Evolutionary conservation across 768 basidiomycete genomes (phyloP).

Genomic region (Stropharia rugosoannulata): DNA sequence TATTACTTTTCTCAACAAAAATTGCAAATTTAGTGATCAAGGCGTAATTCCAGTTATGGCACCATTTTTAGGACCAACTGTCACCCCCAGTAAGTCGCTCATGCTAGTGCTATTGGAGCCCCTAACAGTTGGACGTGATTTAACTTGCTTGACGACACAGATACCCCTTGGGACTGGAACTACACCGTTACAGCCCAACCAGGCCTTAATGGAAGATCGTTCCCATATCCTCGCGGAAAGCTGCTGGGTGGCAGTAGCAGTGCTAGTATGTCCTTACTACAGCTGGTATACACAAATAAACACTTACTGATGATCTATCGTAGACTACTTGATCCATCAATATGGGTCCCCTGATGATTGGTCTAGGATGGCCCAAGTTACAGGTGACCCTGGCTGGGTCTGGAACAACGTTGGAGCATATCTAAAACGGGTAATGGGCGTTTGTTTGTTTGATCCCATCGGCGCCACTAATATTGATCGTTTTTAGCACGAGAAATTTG

Average conservation of each 20-base stretch:
- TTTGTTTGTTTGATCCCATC: not conserved
- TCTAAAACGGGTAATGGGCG: constrained; percentile 25
- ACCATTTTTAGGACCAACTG: constrained; percentile 17
- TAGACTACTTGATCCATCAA: constrained; percentile 35
- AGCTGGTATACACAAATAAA: not conserved
- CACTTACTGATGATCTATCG: not conserved
- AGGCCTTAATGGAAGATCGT: not conserved
- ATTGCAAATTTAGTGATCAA: constrained; percentile 11
- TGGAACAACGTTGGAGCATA: constrained; percentile 36
- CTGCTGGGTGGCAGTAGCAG: constrained; percentile 1
- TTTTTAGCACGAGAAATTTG: constrained; percentile 34
- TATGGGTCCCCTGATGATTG: constrained; percentile 36
- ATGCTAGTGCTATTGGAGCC: not conserved
- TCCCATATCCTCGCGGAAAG: constrained; percentile 3
- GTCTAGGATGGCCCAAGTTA: constrained; percentile 32
- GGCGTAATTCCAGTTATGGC: constrained; percentile 9
- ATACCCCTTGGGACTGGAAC: constrained; percentile 2
- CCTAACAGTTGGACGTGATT: not conserved
- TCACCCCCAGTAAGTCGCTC: constrained; percentile 12
- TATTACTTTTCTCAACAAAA: not conserved
- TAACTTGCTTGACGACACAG: not conserved
- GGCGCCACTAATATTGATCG: not conserved
- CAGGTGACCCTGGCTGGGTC: constrained; percentile 35
- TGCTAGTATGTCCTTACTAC: not conserved
- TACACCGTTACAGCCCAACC: constrained; percentile 1